Base-by-base conservation (phyloP, 345 rosid genomes). In the Gossypium arboreum region DNA sequence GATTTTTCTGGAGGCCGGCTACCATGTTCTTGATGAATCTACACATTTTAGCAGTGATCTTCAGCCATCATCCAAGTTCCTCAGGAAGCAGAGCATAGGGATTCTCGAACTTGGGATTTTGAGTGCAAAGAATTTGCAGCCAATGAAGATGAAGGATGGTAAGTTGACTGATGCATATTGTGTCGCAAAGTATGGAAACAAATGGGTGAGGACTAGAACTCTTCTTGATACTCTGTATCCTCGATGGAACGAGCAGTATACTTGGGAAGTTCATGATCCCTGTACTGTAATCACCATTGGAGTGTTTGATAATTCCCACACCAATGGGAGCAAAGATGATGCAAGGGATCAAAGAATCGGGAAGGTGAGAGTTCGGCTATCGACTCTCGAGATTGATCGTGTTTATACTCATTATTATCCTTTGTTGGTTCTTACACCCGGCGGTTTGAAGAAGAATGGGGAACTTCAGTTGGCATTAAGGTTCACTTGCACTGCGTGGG, bases 351-450 rank as follows among this genome's bases (percentile, higher is more conserved):
- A 87, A 73, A 90, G 86, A 75, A 92, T 96, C 9, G 98, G 99
- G 68, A 96, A 96, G 88, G 97, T 96, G 12, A 81, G 99, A 74
- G 85, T 96, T 68, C 88, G 99, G 71, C 80, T 96, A 22, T 93
- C 99, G 7, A 93, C 98, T 1, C 83, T 96, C 17, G 98, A 92
- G 81, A 87, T 97, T 2, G 90, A 92, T 67, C 85, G 92, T 27
- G 88, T 93, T n/a, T 96, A 96, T 86, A 90, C 93, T 3, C 98
- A 96, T 82, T 92, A 82, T 79, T 93, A 96, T 73, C 98, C 99
- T 3, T 79, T 93, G 59, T 76, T 96, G 69, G 92, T 92, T 68
- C 90, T 96, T 69, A 89, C 88, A 12, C 83, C 90, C 1, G 79
- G 73, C 56, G 99, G 99, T 60, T 78, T 96, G 78, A 90, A 83